Percentiles rank a stretch among this genome's conserved stretches.
phyloP scores from a whole-genome alignment of 164 flowering plant genomes.

The Sedum album region DNA sequence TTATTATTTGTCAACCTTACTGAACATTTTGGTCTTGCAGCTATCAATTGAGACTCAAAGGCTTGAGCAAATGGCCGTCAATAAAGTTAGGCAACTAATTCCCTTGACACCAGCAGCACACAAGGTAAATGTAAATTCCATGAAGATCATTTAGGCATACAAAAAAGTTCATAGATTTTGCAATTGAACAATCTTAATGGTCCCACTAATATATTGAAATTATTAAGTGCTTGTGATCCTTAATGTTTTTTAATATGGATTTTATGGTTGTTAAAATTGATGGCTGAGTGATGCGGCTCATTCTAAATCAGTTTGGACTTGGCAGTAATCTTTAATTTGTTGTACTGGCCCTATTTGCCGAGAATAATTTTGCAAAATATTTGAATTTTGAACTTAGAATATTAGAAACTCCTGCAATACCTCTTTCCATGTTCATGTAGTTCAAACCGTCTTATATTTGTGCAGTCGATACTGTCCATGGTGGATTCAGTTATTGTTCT shows the following conservation, averaged over 20 bases:
- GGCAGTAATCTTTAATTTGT: neutral
- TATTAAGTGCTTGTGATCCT: too few relatives aligned
- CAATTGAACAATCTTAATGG: neutral
- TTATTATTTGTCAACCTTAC: constrained; percentile 4
- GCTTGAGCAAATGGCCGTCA: constrained; percentile 64
- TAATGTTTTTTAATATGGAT: neutral
- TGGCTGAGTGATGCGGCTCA: neutral
- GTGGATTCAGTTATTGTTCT: neutral
- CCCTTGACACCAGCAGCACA: constrained; percentile 63
- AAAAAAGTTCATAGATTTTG: neutral
- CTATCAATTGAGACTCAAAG: constrained; percentile 48
- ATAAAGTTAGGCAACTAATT: constrained; percentile 63
- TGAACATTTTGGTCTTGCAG: constrained; percentile 15
- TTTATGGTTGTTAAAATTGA: neutral
- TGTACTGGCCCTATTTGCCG: neutral
- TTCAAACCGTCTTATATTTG: neutral
- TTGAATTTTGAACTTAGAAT: too few relatives aligned
- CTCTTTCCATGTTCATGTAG: neutral
- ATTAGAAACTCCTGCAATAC: neutral
- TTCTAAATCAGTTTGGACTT: neutral
- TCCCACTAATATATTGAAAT: too few relatives aligned
- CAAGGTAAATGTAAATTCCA: constrained; percentile 15
- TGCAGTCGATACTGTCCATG: neutral
- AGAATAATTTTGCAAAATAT: neutral
- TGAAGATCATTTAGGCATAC: neutral